Conservation (phyloP, 2,329 filamentous ascomycete species). For the Aspergillus hiratsukae region DNA sequence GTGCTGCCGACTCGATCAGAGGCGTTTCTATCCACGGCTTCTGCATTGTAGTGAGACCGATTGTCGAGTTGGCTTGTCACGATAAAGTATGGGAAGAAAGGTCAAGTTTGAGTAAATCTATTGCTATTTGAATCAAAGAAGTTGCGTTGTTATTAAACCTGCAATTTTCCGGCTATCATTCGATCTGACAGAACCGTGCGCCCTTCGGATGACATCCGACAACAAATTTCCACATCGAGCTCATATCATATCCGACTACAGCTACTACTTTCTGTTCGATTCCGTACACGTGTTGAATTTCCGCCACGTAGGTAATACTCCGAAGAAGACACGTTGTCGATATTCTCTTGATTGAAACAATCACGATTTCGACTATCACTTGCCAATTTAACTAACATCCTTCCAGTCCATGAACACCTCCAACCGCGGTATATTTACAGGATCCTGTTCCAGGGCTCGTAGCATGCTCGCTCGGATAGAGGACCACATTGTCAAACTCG, state of each 20-base stretch:
- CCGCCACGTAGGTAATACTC: neutral
- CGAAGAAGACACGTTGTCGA: neutral
- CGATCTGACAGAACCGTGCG: neutral
- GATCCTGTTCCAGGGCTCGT: slow-evolving; percentile 29
- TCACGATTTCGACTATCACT: neutral
- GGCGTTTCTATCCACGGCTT: slow-evolving; percentile 40
- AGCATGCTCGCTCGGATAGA: slow-evolving; percentile 29
- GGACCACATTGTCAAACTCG: slow-evolving; percentile 39
- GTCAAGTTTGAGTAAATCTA: neutral
- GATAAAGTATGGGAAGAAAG: neutral
- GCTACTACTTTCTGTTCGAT: neutral
- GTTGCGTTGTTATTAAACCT: neutral
- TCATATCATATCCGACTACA: neutral
- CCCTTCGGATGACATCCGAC: neutral
- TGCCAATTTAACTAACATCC: slow-evolving; percentile 1
- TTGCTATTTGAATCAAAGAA: neutral
- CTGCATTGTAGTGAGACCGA: neutral
- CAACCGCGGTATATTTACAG: slow-evolving; percentile 34
- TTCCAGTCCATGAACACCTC: slow-evolving; percentile 37
- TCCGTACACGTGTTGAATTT: neutral
- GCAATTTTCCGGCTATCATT: neutral
- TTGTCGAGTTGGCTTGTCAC: neutral
- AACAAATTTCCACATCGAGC: neutral
- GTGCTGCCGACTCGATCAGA: slow-evolving; percentile 31
- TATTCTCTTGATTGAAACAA: neutral